Evolutionary conservation across 139 green algal species (phyloP).

Genomic region (Mychonastes homosphaera): DNA sequence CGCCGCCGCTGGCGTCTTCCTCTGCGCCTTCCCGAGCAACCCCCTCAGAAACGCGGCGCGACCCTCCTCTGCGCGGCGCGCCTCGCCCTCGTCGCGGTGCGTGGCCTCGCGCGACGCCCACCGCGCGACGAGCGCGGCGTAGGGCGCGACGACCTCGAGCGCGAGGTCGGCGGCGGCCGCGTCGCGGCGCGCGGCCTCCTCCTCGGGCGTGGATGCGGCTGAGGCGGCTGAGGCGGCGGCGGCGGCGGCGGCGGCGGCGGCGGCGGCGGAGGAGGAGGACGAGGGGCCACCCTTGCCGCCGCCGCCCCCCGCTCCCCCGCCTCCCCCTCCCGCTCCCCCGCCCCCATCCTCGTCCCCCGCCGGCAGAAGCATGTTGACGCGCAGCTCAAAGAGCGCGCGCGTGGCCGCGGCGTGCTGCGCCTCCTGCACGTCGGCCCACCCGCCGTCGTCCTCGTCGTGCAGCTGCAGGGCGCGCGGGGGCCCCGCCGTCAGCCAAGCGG

Average conservation of each 20-base stretch:
- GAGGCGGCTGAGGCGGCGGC: too few species aligned
- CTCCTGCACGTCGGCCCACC: conserved; percentile 31
- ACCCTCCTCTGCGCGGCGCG: too few species aligned
- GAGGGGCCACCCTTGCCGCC: neutral
- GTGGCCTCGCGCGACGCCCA: too few species aligned
- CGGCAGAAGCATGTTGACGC: conserved; percentile 6
- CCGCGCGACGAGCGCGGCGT: too few species aligned
- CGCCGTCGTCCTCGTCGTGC: neutral
- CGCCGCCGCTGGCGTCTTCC: too few species aligned
- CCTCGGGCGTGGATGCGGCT: too few species aligned
- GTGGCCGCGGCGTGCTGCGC: conserved; percentile 77
- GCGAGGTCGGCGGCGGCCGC: too few species aligned
- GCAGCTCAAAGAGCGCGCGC: conserved; percentile 46
- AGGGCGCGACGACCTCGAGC: too few species aligned
- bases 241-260: neutral
- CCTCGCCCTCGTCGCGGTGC: too few species aligned
- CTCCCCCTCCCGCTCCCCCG: conserved; percentile 17
- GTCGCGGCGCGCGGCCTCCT: too few species aligned
- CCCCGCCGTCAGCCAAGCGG: neutral
- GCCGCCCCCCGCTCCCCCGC: neutral
- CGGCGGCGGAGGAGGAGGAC: neutral
- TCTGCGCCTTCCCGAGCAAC: too few species aligned
- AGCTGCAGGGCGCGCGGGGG: neutral
- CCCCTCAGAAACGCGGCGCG: too few species aligned
- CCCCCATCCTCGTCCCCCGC: conserved; percentile 15